Percentiles rank a stretch among this genome's conserved stretches.
phyloP scores from a whole-genome alignment of 768 basidiomycete genomes.

The Lactarius indigo region DNA sequence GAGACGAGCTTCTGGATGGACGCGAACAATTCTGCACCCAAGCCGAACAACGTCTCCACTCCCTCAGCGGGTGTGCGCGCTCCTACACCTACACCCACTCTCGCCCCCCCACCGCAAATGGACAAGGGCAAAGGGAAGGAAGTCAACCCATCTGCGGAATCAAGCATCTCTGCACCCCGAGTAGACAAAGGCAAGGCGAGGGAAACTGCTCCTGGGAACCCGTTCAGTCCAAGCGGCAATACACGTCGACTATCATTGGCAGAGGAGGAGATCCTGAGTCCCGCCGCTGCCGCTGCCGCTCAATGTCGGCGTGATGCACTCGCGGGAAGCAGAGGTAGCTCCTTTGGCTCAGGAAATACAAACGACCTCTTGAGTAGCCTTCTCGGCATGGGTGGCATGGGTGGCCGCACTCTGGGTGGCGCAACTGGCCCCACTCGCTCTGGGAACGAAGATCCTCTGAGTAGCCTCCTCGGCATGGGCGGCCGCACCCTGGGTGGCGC shows the following conservation, averaged over 20 bases:
- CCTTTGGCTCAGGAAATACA: background rate
- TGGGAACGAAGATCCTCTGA: background rate
- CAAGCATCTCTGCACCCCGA: background rate
- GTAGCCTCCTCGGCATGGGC: background rate
- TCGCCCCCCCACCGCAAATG: background rate
- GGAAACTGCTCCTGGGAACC: background rate
- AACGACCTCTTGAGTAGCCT: background rate
- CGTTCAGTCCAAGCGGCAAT: background rate
- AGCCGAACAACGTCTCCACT: background rate
- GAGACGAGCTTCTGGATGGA: conserved; percentile 16
- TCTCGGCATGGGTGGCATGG: background rate
- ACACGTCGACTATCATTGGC: background rate
- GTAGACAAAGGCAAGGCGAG: conserved; percentile 8
- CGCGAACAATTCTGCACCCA: background rate
- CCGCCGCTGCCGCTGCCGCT: conserved; percentile 1
- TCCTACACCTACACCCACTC: background rate
- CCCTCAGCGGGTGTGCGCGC: background rate
- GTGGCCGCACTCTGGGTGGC: background rate
- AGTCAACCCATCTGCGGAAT: background rate
- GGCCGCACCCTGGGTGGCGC: background rate
- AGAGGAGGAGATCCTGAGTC: conserved; percentile 16
- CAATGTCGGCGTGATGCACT: conserved; percentile 5
- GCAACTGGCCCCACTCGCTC: background rate
- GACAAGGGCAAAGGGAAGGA: conserved; percentile 1
- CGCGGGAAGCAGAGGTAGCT: background rate